Percentiles rank a stretch among this genome's conserved stretches.
Evolutionary conservation across 192 early-diverging fungal species (phyloP).

Genomic region (Podila minutissima): DNA sequence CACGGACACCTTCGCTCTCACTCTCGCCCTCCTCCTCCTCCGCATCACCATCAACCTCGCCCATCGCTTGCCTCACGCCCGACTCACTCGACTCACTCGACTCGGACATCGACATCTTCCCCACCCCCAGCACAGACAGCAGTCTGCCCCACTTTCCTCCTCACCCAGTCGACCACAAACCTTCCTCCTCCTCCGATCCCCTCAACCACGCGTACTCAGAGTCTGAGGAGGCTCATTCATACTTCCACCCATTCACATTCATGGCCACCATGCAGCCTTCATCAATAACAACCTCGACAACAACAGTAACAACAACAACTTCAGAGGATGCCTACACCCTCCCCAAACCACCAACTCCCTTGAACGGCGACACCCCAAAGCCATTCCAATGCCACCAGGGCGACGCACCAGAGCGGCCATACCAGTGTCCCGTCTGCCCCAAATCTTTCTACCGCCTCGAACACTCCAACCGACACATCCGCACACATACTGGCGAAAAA

Average conservation of each 20-base stretch:
- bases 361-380: slow-evolving; percentile 42
- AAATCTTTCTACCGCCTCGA: slow-evolving; percentile 80
- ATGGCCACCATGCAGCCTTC: background rate
- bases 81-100: too few relatives aligned
- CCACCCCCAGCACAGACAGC: slow-evolving; percentile 1
- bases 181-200: background rate
- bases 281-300: background rate
- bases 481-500: slow-evolving; percentile 88
- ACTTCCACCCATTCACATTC: slow-evolving; percentile 3
- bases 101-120: slow-evolving; percentile 1
- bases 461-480: slow-evolving; percentile 85
- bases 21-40: background rate
- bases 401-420: slow-evolving; percentile 64
- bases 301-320: background rate
- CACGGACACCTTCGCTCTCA: too few relatives aligned
- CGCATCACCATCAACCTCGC: too few relatives aligned
- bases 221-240: background rate
- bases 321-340: slow-evolving; percentile 11
- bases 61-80: too few relatives aligned
- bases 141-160: background rate
- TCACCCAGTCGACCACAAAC: background rate
- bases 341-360: slow-evolving; percentile 23
- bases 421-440: slow-evolving; percentile 78
- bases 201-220: background rate
- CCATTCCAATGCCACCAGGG: slow-evolving; percentile 46